These are phyloP conservation scores for Apodospora peruviana DNA, from an alignment of 495 filamentous ascomycete species.

Conservation along the genomic window DNA sequence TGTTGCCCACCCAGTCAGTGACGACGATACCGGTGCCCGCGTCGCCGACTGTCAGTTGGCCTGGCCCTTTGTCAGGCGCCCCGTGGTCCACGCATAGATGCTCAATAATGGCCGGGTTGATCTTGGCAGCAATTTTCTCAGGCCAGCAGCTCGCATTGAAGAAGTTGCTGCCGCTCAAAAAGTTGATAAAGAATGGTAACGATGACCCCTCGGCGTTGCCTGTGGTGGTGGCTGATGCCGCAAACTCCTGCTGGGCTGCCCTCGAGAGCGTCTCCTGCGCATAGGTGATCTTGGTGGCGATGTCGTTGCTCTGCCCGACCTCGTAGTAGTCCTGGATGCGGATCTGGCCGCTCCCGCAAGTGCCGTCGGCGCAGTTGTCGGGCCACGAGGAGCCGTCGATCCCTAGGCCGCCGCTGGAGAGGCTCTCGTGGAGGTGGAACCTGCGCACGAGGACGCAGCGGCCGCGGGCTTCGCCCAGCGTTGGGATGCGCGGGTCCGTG, in stretches of 20 bases:
- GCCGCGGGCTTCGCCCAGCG: conserved; percentile 72
- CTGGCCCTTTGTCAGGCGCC: conserved; percentile 35
- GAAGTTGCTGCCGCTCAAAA: conserved; percentile 86
- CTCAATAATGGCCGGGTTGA: conserved; percentile 84
- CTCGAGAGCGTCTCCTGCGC: conserved; percentile 70
- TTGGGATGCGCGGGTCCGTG: conserved; percentile 71
- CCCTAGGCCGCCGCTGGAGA: conserved; percentile 65
- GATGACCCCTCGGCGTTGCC: conserved; percentile 13
- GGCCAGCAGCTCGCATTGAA: conserved; percentile 91
- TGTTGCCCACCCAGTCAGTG: conserved; percentile 84
- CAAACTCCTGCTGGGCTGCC: conserved; percentile 45
- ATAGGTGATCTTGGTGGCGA: conserved; percentile 73
- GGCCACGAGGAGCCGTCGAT: conserved; percentile 82
- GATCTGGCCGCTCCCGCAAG: conserved; percentile 63
- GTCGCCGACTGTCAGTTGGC: conserved; percentile 52
- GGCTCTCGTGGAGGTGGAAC: conserved; percentile 58
- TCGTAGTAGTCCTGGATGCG: conserved; percentile 96
- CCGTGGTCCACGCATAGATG: conserved; percentile 69
- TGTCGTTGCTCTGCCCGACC: conserved; percentile 66
- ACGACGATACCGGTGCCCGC: conserved; percentile 88
- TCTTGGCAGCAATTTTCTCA: conserved; percentile 82
- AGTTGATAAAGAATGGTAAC: conserved; percentile 82
- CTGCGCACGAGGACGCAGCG: conserved; percentile 83
- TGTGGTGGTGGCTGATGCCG: neutral
- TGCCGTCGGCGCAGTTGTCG: conserved; percentile 78